Base-by-base conservation (phyloP, 495 filamentous ascomycete genomes). In the Annulohypoxylon stygium region DNA sequence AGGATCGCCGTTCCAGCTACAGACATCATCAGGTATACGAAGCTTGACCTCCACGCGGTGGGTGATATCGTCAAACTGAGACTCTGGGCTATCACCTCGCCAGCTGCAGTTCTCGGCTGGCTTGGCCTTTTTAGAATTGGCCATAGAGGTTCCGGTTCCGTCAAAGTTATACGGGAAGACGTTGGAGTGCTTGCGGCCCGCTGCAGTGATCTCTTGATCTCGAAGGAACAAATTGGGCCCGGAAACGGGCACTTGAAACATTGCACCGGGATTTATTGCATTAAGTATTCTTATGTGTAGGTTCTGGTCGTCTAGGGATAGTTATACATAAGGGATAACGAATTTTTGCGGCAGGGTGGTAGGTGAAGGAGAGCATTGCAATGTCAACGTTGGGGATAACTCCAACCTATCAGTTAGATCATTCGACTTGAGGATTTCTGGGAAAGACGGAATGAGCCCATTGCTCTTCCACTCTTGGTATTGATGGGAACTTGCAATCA, bases 1-100 rank as follows among this genome's bases (percentile, higher is more conserved):
- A 43, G 76, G 55, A 50, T 78, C 74, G 11, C 71, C 76, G 11
- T 43, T 69, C 76, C 76, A 75, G 51, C 64, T 62, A 63, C 74
- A 77, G 18, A 51, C 53, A 5, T 69, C 71, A 45, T 41, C 64
- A 7, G 62, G 60, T 20, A n/a, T 25, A 18, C 14, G 39, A 61
- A 47, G 59, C 47, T 61, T 61, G 23, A 23, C 8, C 20, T 65
- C 12, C 45, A 36, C 11, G 18, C 43, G 36, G 10, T 74, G 34
- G n/a, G 62, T 36, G 18, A 74, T 58, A 26, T 70, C 71, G 5
- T 74, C 67, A 7, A 59, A 23, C 37, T 74, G 67, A 0, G 62
- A 62, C 45, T 70, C 62, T 10, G 65, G 69, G 26, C 69, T 65
- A 12, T 74, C 71, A 20, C 67, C 71, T 67, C 53, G 51, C 76